Conservation (phyloP, 495 filamentous ascomycete genomes). For the Hypomontagnella submonticulosa region DNA sequence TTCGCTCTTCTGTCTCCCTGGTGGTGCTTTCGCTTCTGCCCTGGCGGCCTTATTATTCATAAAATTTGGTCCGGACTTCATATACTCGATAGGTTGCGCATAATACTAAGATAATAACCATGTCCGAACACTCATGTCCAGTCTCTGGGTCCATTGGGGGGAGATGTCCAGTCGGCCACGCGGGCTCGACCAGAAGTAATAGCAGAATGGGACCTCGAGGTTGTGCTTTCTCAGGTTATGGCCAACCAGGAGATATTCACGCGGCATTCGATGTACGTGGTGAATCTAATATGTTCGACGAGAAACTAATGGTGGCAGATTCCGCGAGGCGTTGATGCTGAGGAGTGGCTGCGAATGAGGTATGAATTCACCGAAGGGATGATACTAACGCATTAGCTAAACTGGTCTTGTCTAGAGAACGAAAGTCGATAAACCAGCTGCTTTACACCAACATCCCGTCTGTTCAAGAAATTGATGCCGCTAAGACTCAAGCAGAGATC, state of each 20-base stretch:
- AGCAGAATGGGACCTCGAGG: slow-evolving; percentile 37
- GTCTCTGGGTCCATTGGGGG: slow-evolving; percentile 37
- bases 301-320: slow-evolving; percentile 30
- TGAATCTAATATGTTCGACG: background rate
- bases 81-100: slow-evolving; percentile 12
- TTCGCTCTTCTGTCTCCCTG: slow-evolving; percentile 27
- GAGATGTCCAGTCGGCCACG: slow-evolving; percentile 31
- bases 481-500: slow-evolving; percentile 49
- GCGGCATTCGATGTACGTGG: slow-evolving; percentile 39
- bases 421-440: slow-evolving; percentile 39
- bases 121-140: slow-evolving; percentile 40
- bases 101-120: slow-evolving; percentile 30
- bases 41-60: slow-evolving; percentile 34
- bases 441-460: slow-evolving; percentile 34
- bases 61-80: slow-evolving; percentile 11
- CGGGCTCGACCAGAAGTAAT: slow-evolving; percentile 30
- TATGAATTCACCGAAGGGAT: slow-evolving; percentile 9
- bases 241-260: slow-evolving; percentile 34
- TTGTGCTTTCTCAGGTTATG: slow-evolving; percentile 36
- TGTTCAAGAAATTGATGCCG: slow-evolving; percentile 44
- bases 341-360: slow-evolving; percentile 41
- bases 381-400: slow-evolving; percentile 22
- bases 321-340: slow-evolving; percentile 36
- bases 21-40: slow-evolving; percentile 37
- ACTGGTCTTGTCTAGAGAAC: slow-evolving; percentile 20